Conservation (phyloP, 441 rosid genomes). For the Erodium moschatum region DNA sequence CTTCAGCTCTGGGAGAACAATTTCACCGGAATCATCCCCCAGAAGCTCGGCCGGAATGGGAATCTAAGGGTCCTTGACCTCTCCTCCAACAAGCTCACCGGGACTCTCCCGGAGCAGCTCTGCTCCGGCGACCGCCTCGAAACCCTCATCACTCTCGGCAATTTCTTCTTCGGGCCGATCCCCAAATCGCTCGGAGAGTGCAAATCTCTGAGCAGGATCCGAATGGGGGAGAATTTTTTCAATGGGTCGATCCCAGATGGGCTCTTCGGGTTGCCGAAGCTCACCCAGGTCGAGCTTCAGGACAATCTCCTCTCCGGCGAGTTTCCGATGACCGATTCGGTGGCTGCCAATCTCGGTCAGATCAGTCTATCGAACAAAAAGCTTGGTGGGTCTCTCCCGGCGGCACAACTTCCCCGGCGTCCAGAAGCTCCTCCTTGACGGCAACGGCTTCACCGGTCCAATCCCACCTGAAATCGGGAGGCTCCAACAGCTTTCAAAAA, state of each 20-base stretch:
- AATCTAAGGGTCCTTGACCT: slow-evolving; percentile 57
- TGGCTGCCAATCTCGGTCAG: slow-evolving; percentile 62
- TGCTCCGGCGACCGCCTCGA: slow-evolving; percentile 66
- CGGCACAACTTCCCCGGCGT: slow-evolving; percentile 69
- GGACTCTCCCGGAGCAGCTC: slow-evolving; percentile 64
- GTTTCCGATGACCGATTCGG: slow-evolving; percentile 44
- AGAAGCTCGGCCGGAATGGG: slow-evolving; percentile 58
- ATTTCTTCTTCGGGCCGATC: slow-evolving; percentile 73
- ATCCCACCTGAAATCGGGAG: slow-evolving; percentile 77
- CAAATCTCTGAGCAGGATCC: slow-evolving; percentile 58
- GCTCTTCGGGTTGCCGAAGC: slow-evolving; percentile 60
- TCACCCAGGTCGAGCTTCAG: slow-evolving; percentile 81
- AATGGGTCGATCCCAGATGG: slow-evolving; percentile 90
- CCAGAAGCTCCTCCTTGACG: slow-evolving; percentile 84
- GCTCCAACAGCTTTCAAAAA: slow-evolving; percentile 70
- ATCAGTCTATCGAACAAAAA: slow-evolving; percentile 74
- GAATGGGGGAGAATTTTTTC: slow-evolving; percentile 80
- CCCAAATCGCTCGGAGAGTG: slow-evolving; percentile 71
- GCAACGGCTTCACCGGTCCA: slow-evolving; percentile 64
- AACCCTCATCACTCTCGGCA: slow-evolving; percentile 61
- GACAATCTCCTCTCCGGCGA: slow-evolving; percentile 64
- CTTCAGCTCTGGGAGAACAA: slow-evolving; percentile 91
- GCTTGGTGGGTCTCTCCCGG: slow-evolving; percentile 65
- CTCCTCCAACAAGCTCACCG: slow-evolving; percentile 22
- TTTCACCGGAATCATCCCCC: slow-evolving; percentile 77